These are phyloP conservation scores for Stagonosporopsis cucurbitacearum DNA, from an alignment of 2,329 filamentous ascomycete species.

Conservation along the genomic window DNA sequence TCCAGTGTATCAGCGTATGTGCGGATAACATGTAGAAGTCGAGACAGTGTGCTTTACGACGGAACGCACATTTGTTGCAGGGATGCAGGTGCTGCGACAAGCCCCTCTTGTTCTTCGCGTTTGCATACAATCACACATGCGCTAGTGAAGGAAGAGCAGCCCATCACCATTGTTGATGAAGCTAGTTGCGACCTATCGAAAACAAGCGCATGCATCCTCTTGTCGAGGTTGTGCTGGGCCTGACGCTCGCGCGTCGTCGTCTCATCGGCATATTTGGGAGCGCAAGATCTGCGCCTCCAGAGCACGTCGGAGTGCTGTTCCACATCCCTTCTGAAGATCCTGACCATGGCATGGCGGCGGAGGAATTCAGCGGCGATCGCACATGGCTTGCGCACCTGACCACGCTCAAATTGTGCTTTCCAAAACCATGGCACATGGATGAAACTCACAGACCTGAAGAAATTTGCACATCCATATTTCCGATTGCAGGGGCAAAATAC, in stretches of 20 bases:
- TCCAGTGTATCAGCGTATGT: neutral
- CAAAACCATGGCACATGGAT: slow-evolving; percentile 1
- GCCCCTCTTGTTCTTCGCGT: neutral
- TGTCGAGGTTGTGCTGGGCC: neutral
- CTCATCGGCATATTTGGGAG: neutral
- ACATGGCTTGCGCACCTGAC: neutral
- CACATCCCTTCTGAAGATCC: neutral
- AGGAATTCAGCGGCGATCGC: neutral
- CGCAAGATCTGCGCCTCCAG: slow-evolving; percentile 4
- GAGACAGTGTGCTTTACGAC: slow-evolving; percentile 1
- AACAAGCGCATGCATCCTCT: neutral
- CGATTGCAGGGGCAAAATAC: neutral
- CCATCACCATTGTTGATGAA: too few relatives aligned
- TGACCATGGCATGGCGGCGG: neutral
- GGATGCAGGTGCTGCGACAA: neutral
- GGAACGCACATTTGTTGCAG: neutral
- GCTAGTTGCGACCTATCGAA: neutral
- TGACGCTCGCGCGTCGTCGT: neutral
- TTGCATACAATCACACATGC: neutral
- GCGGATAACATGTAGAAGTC: neutral
- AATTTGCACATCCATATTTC: neutral
- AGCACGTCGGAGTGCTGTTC: neutral
- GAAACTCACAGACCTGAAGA: neutral
- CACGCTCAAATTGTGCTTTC: neutral
- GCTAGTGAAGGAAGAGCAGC: neutral